phyloP scores from a whole-genome alignment of 2,329 filamentous ascomycete genomes.

The Aspergillus ochraceus region DNA sequence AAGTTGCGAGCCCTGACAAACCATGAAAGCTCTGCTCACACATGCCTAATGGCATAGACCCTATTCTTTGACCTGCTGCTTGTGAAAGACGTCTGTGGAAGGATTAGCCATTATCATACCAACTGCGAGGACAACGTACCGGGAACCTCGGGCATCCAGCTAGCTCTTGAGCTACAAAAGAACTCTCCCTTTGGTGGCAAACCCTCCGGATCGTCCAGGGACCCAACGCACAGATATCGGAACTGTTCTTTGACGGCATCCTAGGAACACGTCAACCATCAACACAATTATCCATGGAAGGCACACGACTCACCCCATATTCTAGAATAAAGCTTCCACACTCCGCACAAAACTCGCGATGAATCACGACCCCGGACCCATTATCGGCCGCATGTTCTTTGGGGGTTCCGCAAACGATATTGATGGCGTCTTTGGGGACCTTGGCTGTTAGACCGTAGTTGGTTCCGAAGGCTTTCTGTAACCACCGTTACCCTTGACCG shows the following conservation, averaged over 20 bases:
- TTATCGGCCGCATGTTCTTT: slow-evolving; percentile 53
- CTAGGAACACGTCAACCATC: slow-evolving; percentile 10
- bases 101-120: not conserved
- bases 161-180: slow-evolving; percentile 50
- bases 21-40: no score
- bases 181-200: slow-evolving; percentile 57
- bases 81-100: slow-evolving; percentile 46
- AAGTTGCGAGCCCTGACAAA: no score
- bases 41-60: no score
- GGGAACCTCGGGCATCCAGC: slow-evolving; percentile 54
- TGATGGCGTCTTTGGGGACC: slow-evolving; percentile 47
- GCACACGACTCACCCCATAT: slow-evolving; percentile 45
- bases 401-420: slow-evolving; percentile 40
- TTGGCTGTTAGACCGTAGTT: slow-evolving; percentile 56
- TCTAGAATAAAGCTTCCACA: slow-evolving; percentile 55
- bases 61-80: slow-evolving; percentile 47
- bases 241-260: slow-evolving; percentile 34
- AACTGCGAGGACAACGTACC: slow-evolving; percentile 33
- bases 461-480: slow-evolving; percentile 52
- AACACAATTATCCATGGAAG: not conserved
- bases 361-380: slow-evolving; percentile 47
- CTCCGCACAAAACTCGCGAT: slow-evolving; percentile 54
- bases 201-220: slow-evolving; percentile 50
- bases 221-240: slow-evolving; percentile 50
- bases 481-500: not conserved